phyloP scores from a whole-genome alignment of 2,329 filamentous ascomycete genomes.

The Gnomoniopsis smithogilvyi region DNA sequence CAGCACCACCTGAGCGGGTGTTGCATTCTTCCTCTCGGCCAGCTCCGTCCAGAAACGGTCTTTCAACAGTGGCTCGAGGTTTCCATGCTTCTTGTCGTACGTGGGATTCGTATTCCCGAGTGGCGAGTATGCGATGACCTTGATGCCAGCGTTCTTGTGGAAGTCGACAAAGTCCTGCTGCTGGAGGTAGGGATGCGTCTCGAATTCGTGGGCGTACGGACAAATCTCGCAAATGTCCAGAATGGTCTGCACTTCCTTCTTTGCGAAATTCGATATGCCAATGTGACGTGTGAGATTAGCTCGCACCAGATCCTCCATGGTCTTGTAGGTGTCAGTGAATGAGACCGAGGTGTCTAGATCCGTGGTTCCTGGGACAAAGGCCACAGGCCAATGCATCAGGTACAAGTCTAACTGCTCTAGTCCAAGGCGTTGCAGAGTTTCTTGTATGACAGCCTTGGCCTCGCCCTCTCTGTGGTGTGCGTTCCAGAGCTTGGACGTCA shows the following conservation, averaged over 20 bases:
- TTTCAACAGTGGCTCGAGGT: conserved; percentile 33
- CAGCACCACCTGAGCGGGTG: conserved; percentile 41
- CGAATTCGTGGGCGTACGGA: conserved; percentile 58
- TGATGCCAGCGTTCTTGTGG: conserved; percentile 39
- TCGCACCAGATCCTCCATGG: conserved; percentile 53
- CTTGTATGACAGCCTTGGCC: conserved; percentile 42
- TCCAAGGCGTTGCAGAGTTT: conserved; percentile 44
- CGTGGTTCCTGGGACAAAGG: conserved; percentile 29
- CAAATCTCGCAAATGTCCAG: conserved; percentile 41
- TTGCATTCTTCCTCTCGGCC: conserved; percentile 37
- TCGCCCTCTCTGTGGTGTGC: conserved; percentile 27
- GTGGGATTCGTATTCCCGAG: conserved; percentile 51
- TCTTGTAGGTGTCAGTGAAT: conserved; percentile 49
- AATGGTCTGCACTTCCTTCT: conserved; percentile 34
- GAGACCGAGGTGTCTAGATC: conserved; percentile 27
- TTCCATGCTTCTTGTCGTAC: conserved; percentile 31
- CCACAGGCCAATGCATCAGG: conserved; percentile 51
- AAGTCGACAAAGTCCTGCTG: conserved; percentile 46
- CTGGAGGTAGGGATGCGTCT: conserved; percentile 50
- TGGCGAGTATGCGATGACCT: conserved; percentile 43
- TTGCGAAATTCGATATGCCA: conserved; percentile 60
- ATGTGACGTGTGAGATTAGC: conserved; percentile 53
- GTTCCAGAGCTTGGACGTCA: conserved; percentile 41
- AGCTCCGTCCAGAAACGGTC: conserved; percentile 37
- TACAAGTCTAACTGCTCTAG: conserved; percentile 51